Percentiles rank a stretch among this genome's conserved stretches.
Conservation (phyloP, 2,329 filamentous ascomycete genomes). For the Thelonectria rubi region DNA sequence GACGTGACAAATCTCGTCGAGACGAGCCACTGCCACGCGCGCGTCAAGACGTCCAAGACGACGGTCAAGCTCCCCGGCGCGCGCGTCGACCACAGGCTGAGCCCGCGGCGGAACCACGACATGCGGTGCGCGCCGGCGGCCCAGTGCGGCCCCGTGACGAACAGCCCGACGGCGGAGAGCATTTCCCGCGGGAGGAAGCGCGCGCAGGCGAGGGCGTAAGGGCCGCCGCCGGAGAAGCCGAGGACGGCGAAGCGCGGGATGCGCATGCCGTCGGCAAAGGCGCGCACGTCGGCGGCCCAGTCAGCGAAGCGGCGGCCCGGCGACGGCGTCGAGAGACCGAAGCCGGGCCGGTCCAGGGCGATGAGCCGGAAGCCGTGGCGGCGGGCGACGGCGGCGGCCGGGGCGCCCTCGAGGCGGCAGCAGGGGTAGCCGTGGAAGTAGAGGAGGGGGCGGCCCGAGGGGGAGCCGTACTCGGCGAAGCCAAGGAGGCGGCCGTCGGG, state of each 20-base stretch:
- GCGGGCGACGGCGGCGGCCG: conserved; percentile 39
- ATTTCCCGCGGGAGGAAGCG: conserved; percentile 40
- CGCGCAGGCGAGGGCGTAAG: conserved; percentile 50
- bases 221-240: conserved; percentile 49
- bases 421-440: conserved; percentile 56
- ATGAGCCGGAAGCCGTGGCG: conserved; percentile 47
- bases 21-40: conserved; percentile 22
- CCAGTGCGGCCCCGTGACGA: conserved; percentile 50
- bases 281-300: conserved; percentile 47
- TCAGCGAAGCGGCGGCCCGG: conserved; percentile 45
- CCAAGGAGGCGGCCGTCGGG: conserved; percentile 53
- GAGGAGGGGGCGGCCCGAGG: conserved; percentile 46
- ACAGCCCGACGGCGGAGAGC: conserved; percentile 49
- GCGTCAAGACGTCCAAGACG: conserved; percentile 15
- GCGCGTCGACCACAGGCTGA: conserved; percentile 30
- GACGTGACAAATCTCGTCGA: conserved; percentile 1
- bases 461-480: conserved; percentile 51
- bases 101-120: conserved; percentile 34
- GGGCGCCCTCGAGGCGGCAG: conserved; percentile 50
- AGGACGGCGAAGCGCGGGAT: conserved; percentile 46
- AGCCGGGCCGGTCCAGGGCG: conserved; percentile 54
- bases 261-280: conserved; percentile 40
- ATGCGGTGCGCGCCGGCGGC: conserved; percentile 45
- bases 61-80: conserved; percentile 38
- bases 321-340: conserved; percentile 51